phyloP scores from a whole-genome alignment of 805 yeast species.

The Hermanozyma aechmeae region DNA sequence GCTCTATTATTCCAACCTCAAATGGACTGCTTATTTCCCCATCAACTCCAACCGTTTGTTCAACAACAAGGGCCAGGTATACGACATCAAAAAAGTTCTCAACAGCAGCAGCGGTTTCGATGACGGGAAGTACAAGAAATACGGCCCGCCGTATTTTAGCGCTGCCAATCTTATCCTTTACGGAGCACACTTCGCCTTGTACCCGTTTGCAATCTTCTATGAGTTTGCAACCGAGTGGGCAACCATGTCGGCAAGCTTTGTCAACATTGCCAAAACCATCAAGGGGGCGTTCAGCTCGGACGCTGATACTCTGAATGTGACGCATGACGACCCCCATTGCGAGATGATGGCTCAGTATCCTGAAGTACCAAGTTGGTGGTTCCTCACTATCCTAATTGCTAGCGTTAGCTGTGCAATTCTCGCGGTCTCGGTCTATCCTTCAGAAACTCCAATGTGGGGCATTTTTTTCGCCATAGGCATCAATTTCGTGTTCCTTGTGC shows the following conservation, averaged over 20 bases:
- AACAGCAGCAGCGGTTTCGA: constrained; percentile 37
- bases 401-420: constrained; percentile 36
- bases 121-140: constrained; percentile 34
- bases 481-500: constrained; percentile 47
- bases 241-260: constrained; percentile 29
- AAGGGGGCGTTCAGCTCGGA: constrained; percentile 18
- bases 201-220: constrained; percentile 47
- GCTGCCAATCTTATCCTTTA: constrained; percentile 54
- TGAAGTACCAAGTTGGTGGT: constrained; percentile 77
- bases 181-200: constrained; percentile 47
- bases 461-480: constrained; percentile 48
- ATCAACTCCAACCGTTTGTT: constrained; percentile 43
- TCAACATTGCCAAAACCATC: constrained; percentile 22
- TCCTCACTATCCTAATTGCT: constrained; percentile 32
- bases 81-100: constrained; percentile 38
- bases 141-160: constrained; percentile 58
- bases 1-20: constrained; percentile 38
- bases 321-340: constrained; percentile 51
- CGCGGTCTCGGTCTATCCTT: constrained; percentile 37
- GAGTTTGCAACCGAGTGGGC: constrained; percentile 38
- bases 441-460: constrained; percentile 58
- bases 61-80: constrained; percentile 42
- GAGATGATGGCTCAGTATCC: constrained; percentile 49
- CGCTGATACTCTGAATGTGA: no score
- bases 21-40: constrained; percentile 43